A percentile compares a stretch with the other conserved stretches of the same genome.
Conservation (phyloP, 148 eudicot genomes). For the Silene conica region DNA sequence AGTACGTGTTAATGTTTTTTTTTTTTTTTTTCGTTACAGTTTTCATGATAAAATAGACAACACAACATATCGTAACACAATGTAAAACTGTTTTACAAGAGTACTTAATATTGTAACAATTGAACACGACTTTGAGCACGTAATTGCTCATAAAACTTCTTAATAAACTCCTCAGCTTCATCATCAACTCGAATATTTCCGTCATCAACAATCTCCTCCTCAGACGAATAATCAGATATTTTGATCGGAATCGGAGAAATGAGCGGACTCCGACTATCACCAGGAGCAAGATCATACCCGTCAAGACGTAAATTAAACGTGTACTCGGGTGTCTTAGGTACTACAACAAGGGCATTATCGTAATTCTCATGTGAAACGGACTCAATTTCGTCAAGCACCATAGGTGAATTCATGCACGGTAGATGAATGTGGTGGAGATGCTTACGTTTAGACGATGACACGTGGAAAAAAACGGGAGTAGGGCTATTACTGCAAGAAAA, state of each 20-base stretch:
- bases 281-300: conserved; percentile 22
- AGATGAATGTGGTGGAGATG: conserved; percentile 27
- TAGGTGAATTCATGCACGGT: conserved; percentile 28
- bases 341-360: conserved; percentile 14
- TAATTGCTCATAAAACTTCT: conserved; percentile 34
- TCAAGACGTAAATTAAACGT: conserved; percentile 26
- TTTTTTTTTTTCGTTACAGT: no score
- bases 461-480: conserved; percentile 32
- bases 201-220: conserved; percentile 20
- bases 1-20: no score
- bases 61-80: neutral
- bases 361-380: neutral
- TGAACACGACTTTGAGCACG: conserved; percentile 35
- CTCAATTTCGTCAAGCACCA: conserved; percentile 27
- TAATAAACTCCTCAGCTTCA: conserved; percentile 40
- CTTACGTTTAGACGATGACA: conserved; percentile 20
- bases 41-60: neutral
- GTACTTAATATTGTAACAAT: conserved; percentile 25
- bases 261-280: conserved; percentile 24
- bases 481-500: conserved; percentile 35
- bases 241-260: conserved; percentile 19
- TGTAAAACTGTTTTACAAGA: neutral
- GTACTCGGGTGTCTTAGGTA: conserved; percentile 31
- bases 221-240: conserved; percentile 29
- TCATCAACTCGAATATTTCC: conserved; percentile 32